These are phyloP conservation scores for Termitomyces heimii DNA, from an alignment of 768 basidiomycete species.

Conservation along the genomic window DNA sequence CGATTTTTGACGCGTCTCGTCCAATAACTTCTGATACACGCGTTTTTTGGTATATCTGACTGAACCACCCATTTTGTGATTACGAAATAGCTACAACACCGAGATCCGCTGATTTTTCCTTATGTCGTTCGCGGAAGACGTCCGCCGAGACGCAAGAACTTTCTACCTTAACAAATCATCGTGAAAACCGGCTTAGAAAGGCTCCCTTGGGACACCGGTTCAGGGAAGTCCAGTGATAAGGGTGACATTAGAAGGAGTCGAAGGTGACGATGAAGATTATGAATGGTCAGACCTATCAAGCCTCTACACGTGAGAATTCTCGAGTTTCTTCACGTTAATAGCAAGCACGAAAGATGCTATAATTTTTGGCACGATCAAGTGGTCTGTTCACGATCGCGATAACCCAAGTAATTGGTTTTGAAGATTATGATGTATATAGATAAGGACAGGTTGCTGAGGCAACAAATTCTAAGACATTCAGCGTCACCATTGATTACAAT, in stretches of 20 bases:
- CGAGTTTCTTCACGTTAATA: constrained; percentile 4
- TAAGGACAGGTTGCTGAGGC: constrained; percentile 57
- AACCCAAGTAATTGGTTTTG: constrained; percentile 35
- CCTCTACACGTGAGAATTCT: constrained; percentile 63
- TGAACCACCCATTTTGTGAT: too few relatives aligned
- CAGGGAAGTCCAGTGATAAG: constrained; percentile 43
- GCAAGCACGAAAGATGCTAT: background rate
- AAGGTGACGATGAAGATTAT: constrained; percentile 74
- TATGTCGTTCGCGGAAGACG: too few relatives aligned
- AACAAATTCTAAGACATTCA: constrained; percentile 45
- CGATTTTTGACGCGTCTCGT: too few relatives aligned
- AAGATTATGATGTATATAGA: constrained; percentile 55
- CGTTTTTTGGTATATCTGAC: too few relatives aligned
- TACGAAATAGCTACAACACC: too few relatives aligned
- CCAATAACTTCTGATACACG: too few relatives aligned
- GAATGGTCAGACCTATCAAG: constrained; percentile 74
- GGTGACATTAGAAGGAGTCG: constrained; percentile 42
- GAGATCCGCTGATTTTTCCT: too few relatives aligned
- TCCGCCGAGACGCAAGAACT: too few relatives aligned
- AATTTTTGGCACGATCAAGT: background rate
- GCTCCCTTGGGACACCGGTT: constrained; percentile 32
- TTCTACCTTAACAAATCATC: too few relatives aligned
- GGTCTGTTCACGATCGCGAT: background rate
- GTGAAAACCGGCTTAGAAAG: constrained; percentile 39
- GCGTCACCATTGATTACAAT: background rate